Base-by-base conservation (phyloP, 169 alveolate genomes). In the Plasmodium chabaudi region DNA sequence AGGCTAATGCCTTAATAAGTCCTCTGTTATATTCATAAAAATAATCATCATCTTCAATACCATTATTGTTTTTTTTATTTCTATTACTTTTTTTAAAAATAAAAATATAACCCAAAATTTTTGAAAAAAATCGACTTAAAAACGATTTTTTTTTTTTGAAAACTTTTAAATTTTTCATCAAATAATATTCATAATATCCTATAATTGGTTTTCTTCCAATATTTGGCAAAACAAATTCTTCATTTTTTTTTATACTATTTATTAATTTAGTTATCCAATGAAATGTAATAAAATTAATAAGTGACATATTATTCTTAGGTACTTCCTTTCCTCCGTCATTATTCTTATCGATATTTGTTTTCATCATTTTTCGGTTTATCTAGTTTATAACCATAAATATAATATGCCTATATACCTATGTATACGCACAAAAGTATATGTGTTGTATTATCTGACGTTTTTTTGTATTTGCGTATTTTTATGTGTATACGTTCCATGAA, bases 221-320 rank as follows among this genome's bases (percentile, higher is more conserved):
- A n/a, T 56, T 34, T n/a, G 89, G 89, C 9, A 79, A 49, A 13
- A 23, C 25, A 59, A 79, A 77, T 3, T 77, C 59, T 4, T 49
- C 89, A 19, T 51, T 46, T 6, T 34, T 59, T 1, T 15, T 49
- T 13, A 47, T 46, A 10, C 39, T 39, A 17, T 57, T 72, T 46
- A 79, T 5, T n/a, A 79, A 42, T n/a, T 53, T n/a, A 6, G 65
- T 67, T 9, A 79, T 34, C 89, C 89, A 79, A 42, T 67, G 34
- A 61, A 79, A 79, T 7, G 84, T 79, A 2, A 79, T 12, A 64
- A 77, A 77, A 2, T 60, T 17, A 17, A 79, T 12, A 71, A 60
- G 56, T 10, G 19, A 15, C 13, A 42, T 17, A 44, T 42, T 39
- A 13, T 13, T n/a, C 17, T 44, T 46, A 60, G 12, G 1, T 12